phyloP scores from a whole-genome alignment of 768 basidiomycete genomes.

The Mycena sanguinolenta region DNA sequence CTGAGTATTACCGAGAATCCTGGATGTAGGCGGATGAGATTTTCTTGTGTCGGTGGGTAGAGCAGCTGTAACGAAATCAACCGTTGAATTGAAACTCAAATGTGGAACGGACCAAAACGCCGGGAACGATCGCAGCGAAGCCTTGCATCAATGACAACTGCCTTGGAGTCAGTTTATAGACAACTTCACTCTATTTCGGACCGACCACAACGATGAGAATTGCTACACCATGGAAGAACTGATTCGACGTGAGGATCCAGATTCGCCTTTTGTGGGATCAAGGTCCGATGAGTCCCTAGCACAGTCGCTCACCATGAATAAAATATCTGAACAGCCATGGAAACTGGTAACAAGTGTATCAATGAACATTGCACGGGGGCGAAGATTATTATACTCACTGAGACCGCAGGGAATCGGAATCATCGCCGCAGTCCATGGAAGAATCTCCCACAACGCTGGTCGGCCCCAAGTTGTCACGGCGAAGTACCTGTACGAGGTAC shows the following conservation, averaged over 20 bases:
- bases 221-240: background rate
- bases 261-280: constrained; percentile 5
- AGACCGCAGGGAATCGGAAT: too few relatives aligned
- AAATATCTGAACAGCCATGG: too few relatives aligned
- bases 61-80: background rate
- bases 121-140: background rate
- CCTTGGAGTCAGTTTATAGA: background rate
- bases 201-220: constrained; percentile 14
- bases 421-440: too few relatives aligned
- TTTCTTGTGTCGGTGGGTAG: background rate
- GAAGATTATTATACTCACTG: too few relatives aligned
- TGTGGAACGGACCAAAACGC: background rate
- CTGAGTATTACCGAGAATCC: constrained; percentile 14
- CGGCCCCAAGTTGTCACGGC: too few relatives aligned
- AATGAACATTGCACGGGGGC: too few relatives aligned
- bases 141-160: constrained; percentile 14
- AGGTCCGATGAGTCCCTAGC: background rate
- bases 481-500: too few relatives aligned
- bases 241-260: constrained; percentile 8
- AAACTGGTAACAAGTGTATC: too few relatives aligned
- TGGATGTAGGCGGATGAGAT: constrained; percentile 10
- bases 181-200: background rate
- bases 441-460: too few relatives aligned
- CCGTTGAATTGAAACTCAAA: background rate
- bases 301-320: background rate